Evolutionary conservation across 2,329 filamentous ascomycete species (phyloP).

Genomic region (Fusarium sp.): DNA sequence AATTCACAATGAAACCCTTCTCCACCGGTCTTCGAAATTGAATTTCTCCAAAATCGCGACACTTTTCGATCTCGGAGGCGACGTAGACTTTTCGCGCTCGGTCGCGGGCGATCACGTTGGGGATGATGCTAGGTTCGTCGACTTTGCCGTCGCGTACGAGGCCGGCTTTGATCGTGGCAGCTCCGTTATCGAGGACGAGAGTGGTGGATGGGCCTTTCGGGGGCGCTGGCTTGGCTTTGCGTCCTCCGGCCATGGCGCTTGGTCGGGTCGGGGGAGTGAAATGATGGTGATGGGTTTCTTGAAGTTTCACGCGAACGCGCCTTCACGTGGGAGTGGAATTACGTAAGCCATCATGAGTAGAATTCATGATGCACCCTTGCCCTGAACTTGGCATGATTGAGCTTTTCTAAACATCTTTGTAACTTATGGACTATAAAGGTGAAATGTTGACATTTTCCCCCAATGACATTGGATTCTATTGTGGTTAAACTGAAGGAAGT

Average conservation of each 20-base stretch:
- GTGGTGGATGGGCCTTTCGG: slow-evolving; percentile 74
- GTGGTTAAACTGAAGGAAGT: not conserved
- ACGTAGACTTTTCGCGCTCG: slow-evolving; percentile 85
- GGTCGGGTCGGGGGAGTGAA: not conserved
- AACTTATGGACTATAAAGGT: not conserved
- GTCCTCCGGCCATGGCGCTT: slow-evolving; percentile 60
- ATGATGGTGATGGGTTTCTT: slow-evolving; percentile 16
- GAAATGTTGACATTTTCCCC: not conserved
- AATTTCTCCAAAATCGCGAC: slow-evolving; percentile 91
- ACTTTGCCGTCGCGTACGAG: slow-evolving; percentile 69
- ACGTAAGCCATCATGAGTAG: slow-evolving; percentile 36
- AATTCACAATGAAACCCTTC: slow-evolving; percentile 95
- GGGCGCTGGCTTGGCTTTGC: slow-evolving; percentile 67
- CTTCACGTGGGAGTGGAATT: slow-evolving; percentile 37
- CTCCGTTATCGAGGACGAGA: slow-evolving; percentile 94
- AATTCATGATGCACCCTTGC: slow-evolving; percentile 22
- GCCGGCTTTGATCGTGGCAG: slow-evolving; percentile 91
- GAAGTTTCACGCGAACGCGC: slow-evolving; percentile 29
- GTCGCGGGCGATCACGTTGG: slow-evolving; percentile 90
- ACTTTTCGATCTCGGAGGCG: slow-evolving; percentile 82
- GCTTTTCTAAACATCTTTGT: not conserved
- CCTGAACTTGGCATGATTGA: slow-evolving; percentile 11
- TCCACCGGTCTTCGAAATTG: slow-evolving; percentile 91
- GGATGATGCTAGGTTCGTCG: slow-evolving; percentile 78
- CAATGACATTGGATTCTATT: no score